A percentile compares a stretch with the other conserved stretches of the same genome.
phyloP scores from a whole-genome alignment of 202 grass and related monocot species.

The Carex arenaria region DNA sequence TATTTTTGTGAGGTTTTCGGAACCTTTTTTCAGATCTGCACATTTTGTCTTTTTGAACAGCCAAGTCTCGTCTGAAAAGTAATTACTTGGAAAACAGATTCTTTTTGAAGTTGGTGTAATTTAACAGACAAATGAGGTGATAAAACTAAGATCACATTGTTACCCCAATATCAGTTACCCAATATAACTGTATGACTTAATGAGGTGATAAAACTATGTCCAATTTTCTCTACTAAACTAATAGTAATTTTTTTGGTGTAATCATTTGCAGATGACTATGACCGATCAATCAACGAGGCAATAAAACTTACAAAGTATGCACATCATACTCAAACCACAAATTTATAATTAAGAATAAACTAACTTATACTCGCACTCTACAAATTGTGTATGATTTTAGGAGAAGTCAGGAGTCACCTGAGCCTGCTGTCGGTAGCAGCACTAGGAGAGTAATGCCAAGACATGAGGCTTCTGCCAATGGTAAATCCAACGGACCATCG shows the following conservation, averaged over 20 bases:
- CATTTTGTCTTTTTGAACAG: neutral
- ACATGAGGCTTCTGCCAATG: conserved; percentile 66
- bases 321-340: conserved; percentile 26
- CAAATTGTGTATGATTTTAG: conserved; percentile 32
- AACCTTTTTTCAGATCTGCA: neutral
- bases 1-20: neutral
- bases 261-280: conserved; percentile 90
- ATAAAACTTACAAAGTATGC: conserved; percentile 93
- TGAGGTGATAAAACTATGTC: neutral
- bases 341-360: neutral
- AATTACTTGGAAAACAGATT: neutral
- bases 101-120: neutral
- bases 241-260: conserved; percentile 21
- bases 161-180: neutral
- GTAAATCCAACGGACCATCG: conserved; percentile 61
- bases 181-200: neutral
- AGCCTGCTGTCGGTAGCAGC: conserved; percentile 35
- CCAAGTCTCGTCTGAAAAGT: neutral
- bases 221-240: conserved; percentile 24
- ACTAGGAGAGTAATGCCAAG: conserved; percentile 52
- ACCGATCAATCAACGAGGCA: conserved; percentile 93
- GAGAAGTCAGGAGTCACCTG: conserved; percentile 56
- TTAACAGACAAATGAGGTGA: neutral
- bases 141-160: neutral
- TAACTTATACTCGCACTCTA: conserved; percentile 11